These are phyloP conservation scores for Aleurites moluccanus DNA, from an alignment of 441 rosid genomes.

Conservation along the genomic window DNA sequence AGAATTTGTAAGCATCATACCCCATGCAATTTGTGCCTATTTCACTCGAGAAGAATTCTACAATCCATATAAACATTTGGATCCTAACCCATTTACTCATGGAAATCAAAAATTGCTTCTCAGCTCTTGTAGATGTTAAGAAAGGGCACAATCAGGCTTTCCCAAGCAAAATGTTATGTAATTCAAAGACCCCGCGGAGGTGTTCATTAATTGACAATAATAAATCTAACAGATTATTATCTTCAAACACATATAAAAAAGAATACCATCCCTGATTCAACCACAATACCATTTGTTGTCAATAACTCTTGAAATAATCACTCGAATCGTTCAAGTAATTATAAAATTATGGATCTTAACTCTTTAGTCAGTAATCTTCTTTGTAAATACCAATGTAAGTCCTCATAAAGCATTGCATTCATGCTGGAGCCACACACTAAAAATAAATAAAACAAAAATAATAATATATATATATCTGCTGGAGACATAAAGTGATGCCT, in stretches of 20 bases:
- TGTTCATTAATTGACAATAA: slow-evolving; percentile 2
- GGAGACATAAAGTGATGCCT: neutral
- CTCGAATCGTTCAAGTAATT: no score
- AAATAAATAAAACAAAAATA: no score
- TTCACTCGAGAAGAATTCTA: neutral
- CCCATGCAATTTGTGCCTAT: neutral
- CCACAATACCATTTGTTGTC: no score
- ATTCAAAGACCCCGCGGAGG: no score
- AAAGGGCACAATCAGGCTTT: no score
- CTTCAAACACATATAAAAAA: no score
- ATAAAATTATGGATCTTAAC: neutral
- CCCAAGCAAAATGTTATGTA: neutral
- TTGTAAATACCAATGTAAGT: neutral
- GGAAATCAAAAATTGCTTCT: neutral
- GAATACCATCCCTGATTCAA: neutral
- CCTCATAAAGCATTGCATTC: neutral
- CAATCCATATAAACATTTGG: neutral
- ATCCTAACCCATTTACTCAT: neutral
- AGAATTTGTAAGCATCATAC: no score
- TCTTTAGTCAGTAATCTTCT: neutral
- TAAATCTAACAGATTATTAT: neutral
- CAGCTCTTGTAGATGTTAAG: neutral
- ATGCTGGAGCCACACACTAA: no score
- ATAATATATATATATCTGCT: no score
- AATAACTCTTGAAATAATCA: no score